phyloP scores from a whole-genome alignment of 2,329 filamentous ascomycete species.

The Chrysoporthe puriensis region DNA sequence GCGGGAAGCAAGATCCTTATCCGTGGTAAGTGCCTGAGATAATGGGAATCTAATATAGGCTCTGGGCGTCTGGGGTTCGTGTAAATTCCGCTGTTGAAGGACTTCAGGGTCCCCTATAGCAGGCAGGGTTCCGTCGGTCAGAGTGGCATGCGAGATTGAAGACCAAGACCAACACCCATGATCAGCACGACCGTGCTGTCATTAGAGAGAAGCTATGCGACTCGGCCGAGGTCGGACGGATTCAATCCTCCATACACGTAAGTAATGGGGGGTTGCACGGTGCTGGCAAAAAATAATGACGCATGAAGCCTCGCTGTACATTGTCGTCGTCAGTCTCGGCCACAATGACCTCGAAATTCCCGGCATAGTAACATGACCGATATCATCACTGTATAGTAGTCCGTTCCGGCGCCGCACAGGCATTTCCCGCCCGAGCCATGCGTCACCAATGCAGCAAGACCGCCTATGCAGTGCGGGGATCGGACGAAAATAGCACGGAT shows the following conservation, averaged over 20 bases:
- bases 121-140: background rate
- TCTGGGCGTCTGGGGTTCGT: background rate
- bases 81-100: background rate
- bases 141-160: background rate
- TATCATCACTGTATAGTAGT: background rate
- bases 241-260: background rate
- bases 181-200: background rate
- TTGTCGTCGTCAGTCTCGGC: background rate
- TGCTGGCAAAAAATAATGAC: background rate
- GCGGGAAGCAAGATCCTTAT: background rate
- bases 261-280: background rate
- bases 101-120: background rate
- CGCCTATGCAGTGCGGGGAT: background rate
- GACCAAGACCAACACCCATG: background rate
- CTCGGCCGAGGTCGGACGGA: background rate
- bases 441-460: background rate
- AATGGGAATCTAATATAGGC: constrained; percentile 1
- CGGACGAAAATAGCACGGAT: constrained; percentile 5
- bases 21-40: background rate
- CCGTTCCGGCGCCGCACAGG: background rate
- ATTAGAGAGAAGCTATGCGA: background rate
- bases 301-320: background rate
- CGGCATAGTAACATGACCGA: background rate
- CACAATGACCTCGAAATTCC: background rate
- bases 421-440: background rate